Base-by-base conservation (phyloP, 176 grass and related monocot species). In the Cenchrus americanus region DNA sequence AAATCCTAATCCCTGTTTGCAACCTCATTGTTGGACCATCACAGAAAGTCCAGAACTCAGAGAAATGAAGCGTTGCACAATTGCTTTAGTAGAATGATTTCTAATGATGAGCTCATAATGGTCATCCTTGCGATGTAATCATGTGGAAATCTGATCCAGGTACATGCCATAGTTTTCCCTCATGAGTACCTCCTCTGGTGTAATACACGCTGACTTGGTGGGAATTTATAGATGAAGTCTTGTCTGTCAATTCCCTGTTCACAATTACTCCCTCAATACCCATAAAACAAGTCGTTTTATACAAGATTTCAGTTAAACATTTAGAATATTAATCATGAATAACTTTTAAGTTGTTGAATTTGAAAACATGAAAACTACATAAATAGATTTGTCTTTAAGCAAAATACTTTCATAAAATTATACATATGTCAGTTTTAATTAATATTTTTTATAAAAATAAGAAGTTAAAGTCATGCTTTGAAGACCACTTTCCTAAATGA, bases 171-270 rank as follows among this genome's bases (percentile, higher is more conserved):
- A 71, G 14, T 70, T 82, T 7, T 67, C 52, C 2, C 8, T 51
- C 37, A 32, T 13, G 26, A 32, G 26, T 46, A 70, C n/a, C 11
- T 14, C 34, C n/a, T 5, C 2, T 70, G 51, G 21, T 19, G 15
- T 3, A 57, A 14, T 21, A 57, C 21, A 69, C 42, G 3, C 3
- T 58, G 53, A 41, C 34, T 37, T 37, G 34, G 68, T 1, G 79
- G 79, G 34, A 69, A 57, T 4, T 34, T 57, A 17, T 57, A 17
- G 50, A 69, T 22, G 55, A 44, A 19, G 79, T 81, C 21, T 81
- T 81, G 49, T 81, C 79, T 43, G 24, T 80, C 2, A 80, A 19
- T 19, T 55, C 52, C 4, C 1, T 37, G 4, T 37, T 37, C 34
- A 1, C 34, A 37, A 37, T 37, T 37, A 37, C 27, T 27, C 27